phyloP scores from a whole-genome alignment of 345 rosid species.

The Moricandia arvensis region DNA sequence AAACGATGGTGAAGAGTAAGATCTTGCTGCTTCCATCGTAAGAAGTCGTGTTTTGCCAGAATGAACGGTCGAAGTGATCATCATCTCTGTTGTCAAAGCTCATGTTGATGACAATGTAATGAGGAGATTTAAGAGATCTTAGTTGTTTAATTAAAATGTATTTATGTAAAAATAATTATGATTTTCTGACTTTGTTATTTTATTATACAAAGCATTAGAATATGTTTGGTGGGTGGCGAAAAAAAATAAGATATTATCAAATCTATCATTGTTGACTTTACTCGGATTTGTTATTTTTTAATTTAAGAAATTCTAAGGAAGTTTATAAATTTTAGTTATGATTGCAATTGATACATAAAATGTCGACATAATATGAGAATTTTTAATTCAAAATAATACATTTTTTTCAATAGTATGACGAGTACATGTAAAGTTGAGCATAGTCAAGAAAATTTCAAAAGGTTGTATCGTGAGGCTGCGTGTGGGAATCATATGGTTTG shows the following conservation, averaged over 20 bases:
- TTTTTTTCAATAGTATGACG: slow-evolving; percentile 7
- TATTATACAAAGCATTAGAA: not conserved
- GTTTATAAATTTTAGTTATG: not conserved
- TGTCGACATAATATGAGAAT: slow-evolving; percentile 9
- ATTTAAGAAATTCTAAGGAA: not conserved
- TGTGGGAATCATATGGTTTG: slow-evolving; percentile 7
- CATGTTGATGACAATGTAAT: slow-evolving; percentile 24
- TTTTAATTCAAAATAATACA: not conserved
- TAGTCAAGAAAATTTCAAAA: slow-evolving; percentile 10
- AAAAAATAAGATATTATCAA: not conserved
- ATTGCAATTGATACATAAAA: slow-evolving; percentile 1
- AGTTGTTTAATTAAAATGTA: not conserved
- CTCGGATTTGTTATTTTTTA: not conserved
- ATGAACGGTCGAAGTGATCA: slow-evolving; percentile 11
- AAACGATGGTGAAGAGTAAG: slow-evolving; percentile 46
- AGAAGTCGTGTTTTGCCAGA: slow-evolving; percentile 7
- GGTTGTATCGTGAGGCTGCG: slow-evolving; percentile 22
- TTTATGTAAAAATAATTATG: not conserved
- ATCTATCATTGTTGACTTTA: slow-evolving; percentile 16
- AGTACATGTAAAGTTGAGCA: not conserved
- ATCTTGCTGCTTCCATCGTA: slow-evolving; percentile 44
- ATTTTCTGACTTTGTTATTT: not conserved
- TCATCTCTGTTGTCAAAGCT: not conserved
- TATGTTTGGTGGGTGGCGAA: not conserved
- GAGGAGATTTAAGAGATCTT: not conserved